Percentiles rank a stretch among this genome's conserved stretches.
phyloP scores from a whole-genome alignment of 2,329 filamentous ascomycete genomes.

The Aureobasidium subglaciale region DNA sequence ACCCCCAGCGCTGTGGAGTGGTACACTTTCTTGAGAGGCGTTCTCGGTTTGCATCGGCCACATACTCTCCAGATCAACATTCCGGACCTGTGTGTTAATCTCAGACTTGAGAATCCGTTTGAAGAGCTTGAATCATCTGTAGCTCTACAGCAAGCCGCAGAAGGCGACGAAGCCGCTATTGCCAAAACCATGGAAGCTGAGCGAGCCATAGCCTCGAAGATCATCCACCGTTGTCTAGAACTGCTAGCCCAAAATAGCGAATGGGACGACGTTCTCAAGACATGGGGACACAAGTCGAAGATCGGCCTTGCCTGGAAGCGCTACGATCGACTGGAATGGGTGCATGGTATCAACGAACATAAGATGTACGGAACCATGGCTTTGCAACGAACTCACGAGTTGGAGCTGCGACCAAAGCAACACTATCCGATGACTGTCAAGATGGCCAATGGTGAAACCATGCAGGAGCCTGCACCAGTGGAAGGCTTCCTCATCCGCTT shows the following conservation, averaged over 20 bases:
- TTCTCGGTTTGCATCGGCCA: slow-evolving; percentile 52
- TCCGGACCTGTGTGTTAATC: slow-evolving; percentile 54
- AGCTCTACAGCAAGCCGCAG: slow-evolving; percentile 34
- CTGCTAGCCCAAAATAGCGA: slow-evolving; percentile 51
- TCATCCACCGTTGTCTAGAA: slow-evolving; percentile 52
- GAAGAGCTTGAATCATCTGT: slow-evolving; percentile 42
- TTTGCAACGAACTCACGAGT: slow-evolving; percentile 59
- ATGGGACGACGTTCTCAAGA: slow-evolving; percentile 52
- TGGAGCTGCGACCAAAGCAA: slow-evolving; percentile 57
- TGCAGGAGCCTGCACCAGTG: slow-evolving; percentile 54
- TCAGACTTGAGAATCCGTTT: slow-evolving; percentile 56
- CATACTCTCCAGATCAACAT: slow-evolving; percentile 53
- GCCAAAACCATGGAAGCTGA: slow-evolving; percentile 43
- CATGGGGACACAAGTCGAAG: slow-evolving; percentile 52
- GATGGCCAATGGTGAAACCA: slow-evolving; percentile 34
- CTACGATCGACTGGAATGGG: slow-evolving; percentile 62
- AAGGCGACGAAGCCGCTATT: slow-evolving; percentile 41
- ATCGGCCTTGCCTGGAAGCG: slow-evolving; percentile 63
- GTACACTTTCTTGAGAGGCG: slow-evolving; percentile 58
- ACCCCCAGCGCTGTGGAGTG: slow-evolving; percentile 58
- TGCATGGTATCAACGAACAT: slow-evolving; percentile 57
- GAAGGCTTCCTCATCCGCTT: slow-evolving; percentile 61
- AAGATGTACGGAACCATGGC: slow-evolving; percentile 64
- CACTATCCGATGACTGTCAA: slow-evolving; percentile 53
- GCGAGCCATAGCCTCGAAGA: slow-evolving; percentile 47